phyloP scores from a whole-genome alignment of 1,284 basidiomycete species.

The Apiotrichum veenhuisii region DNA sequence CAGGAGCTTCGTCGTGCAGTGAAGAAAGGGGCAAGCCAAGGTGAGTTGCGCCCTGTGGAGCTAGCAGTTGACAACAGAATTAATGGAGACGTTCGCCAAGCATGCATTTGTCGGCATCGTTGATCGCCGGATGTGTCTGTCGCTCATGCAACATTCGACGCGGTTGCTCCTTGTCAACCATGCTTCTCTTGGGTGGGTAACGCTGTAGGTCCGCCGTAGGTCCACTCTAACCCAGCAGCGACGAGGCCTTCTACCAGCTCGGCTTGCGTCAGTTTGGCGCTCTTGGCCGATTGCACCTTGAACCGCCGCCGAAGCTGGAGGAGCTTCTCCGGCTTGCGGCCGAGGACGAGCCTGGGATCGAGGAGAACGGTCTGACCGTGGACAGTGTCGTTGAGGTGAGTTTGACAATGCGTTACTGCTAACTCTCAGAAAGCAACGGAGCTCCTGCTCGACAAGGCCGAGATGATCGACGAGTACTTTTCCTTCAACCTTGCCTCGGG shows the following conservation, averaged over 20 bases:
- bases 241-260: conserved; percentile 94
- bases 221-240: conserved; percentile 53
- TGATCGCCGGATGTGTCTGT: conserved; percentile 67
- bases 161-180: conserved; percentile 88
- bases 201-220: too few species aligned
- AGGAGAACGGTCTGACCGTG: conserved; percentile 36
- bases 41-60: conserved; percentile 54
- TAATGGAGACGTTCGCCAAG: conserved; percentile 77
- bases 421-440: conserved; percentile 11
- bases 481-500: conserved; percentile 67
- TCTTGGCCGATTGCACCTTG: conserved; percentile 67
- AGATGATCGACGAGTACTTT: conserved; percentile 94
- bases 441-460: conserved; percentile 55
- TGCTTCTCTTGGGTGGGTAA: conserved; percentile 66
- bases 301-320: conserved; percentile 72
- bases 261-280: conserved; percentile 88
- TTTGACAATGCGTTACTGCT: not conserved
- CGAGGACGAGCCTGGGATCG: conserved; percentile 58
- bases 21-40: conserved; percentile 61
- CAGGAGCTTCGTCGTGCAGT: conserved; percentile 62
- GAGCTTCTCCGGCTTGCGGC: conserved; percentile 75
- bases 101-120: conserved; percentile 93
- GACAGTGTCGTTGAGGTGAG: conserved; percentile 67
- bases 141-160: conserved; percentile 82
- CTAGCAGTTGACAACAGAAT: conserved; percentile 53